A percentile compares a stretch with the other conserved stretches of the same genome.
Evolutionary conservation across 192 early-diverging fungal species (phyloP).

Genomic region (Kickxella alabastrina): DNA sequence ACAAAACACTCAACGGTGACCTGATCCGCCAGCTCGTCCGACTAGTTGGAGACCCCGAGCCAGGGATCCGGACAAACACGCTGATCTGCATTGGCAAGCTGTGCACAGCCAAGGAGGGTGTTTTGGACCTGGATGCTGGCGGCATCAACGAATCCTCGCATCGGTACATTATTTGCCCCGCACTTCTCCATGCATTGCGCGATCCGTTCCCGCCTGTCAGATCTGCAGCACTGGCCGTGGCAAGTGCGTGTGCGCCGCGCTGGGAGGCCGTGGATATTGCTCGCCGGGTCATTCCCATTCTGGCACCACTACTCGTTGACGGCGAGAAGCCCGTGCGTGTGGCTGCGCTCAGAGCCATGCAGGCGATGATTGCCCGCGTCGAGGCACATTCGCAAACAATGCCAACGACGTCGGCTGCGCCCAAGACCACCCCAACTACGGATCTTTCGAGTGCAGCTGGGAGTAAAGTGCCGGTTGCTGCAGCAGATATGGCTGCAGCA

Average conservation of each 20-base stretch:
- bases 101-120: conserved; percentile 55
- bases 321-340: conserved; percentile 62
- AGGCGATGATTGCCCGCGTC: conserved; percentile 62
- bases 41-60: conserved; percentile 83
- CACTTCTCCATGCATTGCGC: conserved; percentile 74
- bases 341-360: conserved; percentile 76
- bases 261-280: conserved; percentile 67
- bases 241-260: conserved; percentile 69
- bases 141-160: conserved; percentile 69
- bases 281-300: conserved; percentile 66
- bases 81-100: conserved; percentile 95
- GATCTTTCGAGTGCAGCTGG: no score
- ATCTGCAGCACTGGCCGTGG: conserved; percentile 73
- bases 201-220: conserved; percentile 89
- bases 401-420: conserved; percentile 58
- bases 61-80: conserved; percentile 95
- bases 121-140: conserved; percentile 18
- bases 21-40: conserved; percentile 84
- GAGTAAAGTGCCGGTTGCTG: conserved; percentile 9
- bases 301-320: conserved; percentile 49
- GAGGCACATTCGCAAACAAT: conserved; percentile 67
- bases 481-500: conserved; percentile 5
- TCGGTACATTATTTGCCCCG: conserved; percentile 75
- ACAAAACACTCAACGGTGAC: conserved; percentile 62
- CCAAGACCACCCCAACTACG: conserved; percentile 29